A percentile compares a stretch with the other conserved stretches of the same genome.
Evolutionary conservation across 495 filamentous ascomycete species (phyloP).

Genomic region (Penicillium riverlandense): DNA sequence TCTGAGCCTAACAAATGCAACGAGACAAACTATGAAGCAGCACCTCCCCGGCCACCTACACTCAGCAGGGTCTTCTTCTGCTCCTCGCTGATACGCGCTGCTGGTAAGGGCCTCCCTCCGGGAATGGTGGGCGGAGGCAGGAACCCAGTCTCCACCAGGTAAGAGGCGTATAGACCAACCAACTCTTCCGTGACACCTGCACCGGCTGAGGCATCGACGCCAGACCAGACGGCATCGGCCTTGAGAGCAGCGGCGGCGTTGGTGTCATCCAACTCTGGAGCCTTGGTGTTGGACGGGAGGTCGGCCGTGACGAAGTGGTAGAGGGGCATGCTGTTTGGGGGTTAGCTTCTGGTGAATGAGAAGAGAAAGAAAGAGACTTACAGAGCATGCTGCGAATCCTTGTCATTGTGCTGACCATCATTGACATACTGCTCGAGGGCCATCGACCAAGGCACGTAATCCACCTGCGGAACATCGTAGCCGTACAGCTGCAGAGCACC

Average conservation of each 20-base stretch:
- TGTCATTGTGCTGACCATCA: slow-evolving; percentile 48
- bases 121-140: slow-evolving; percentile 49
- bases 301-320: slow-evolving; percentile 79
- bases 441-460: slow-evolving; percentile 49
- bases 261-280: slow-evolving; percentile 71
- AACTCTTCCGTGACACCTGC: slow-evolving; percentile 58
- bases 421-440: slow-evolving; percentile 58
- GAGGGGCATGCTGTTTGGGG: slow-evolving; percentile 56
- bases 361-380: slow-evolving; percentile 15
- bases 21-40: slow-evolving; percentile 9
- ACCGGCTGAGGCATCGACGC: slow-evolving; percentile 55
- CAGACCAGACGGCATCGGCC: slow-evolving; percentile 55
- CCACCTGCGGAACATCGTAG: slow-evolving; percentile 62
- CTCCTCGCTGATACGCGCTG: slow-evolving; percentile 38
- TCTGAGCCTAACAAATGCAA: neutral
- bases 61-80: slow-evolving; percentile 41
- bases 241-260: slow-evolving; percentile 61
- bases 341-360: slow-evolving; percentile 1
- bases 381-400: slow-evolving; percentile 60
- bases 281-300: slow-evolving; percentile 68
- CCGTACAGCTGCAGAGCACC: slow-evolving; percentile 66
- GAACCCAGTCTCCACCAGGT: slow-evolving; percentile 65
- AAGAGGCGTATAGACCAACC: slow-evolving; percentile 67
- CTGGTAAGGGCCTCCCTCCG: slow-evolving; percentile 37
- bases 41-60: slow-evolving; percentile 43